Evolutionary conservation across 1,284 basidiomycete species (phyloP).

Genomic region (Fomes fomentarius): DNA sequence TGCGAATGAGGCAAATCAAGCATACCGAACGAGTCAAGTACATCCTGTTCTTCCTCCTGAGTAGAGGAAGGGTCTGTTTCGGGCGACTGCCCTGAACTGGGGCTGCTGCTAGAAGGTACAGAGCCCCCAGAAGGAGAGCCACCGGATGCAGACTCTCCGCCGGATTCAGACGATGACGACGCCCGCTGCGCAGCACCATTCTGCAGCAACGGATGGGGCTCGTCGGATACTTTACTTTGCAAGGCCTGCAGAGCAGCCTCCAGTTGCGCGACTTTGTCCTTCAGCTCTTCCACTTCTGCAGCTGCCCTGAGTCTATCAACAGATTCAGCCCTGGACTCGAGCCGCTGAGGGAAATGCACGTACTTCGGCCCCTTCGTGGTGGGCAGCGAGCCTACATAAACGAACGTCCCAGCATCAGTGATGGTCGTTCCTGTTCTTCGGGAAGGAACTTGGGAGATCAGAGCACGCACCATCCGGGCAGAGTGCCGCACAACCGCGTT

Average conservation of each 20-base stretch:
- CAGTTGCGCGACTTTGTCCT: slow-evolving; percentile 60
- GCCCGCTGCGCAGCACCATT: background rate
- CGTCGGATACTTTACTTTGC: slow-evolving; percentile 49
- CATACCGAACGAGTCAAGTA: slow-evolving; percentile 9
- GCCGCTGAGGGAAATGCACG: background rate
- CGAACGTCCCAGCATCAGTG: too few relatives aligned
- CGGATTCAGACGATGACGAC: background rate
- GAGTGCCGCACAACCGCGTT: slow-evolving; percentile 68
- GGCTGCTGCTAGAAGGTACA: background rate
- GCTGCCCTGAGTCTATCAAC: slow-evolving; percentile 50
- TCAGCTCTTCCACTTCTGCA: slow-evolving; percentile 66
- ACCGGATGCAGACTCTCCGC: background rate
- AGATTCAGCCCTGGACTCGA: background rate
- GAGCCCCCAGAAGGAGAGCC: background rate
- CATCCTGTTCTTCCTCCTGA: background rate
- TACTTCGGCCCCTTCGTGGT: slow-evolving; percentile 55
- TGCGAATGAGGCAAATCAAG: too few relatives aligned
- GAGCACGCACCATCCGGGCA: slow-evolving; percentile 61
- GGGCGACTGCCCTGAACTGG: background rate
- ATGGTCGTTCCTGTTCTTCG: too few relatives aligned
- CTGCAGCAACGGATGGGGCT: slow-evolving; percentile 49
- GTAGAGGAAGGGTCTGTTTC: background rate
- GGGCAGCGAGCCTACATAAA: slow-evolving; percentile 51
- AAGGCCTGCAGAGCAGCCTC: slow-evolving; percentile 56
- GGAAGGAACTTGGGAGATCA: background rate